Conservation (phyloP, 352 stramenopile species). For the Phytophthora sansomeana region DNA sequence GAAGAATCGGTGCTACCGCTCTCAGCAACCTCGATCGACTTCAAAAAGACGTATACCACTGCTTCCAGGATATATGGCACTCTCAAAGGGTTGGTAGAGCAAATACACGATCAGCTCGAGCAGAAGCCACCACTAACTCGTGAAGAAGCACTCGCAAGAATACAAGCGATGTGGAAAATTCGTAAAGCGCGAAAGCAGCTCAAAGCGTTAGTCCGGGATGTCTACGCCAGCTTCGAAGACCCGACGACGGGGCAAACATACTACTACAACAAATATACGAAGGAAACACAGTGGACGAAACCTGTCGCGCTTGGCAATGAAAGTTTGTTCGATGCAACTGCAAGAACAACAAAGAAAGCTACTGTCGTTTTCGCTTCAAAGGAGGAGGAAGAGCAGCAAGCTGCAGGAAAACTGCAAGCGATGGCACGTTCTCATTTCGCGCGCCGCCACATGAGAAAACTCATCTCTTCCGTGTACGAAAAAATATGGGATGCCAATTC, state of each 20-base stretch:
- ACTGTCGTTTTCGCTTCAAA: slow-evolving; percentile 27
- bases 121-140: slow-evolving; percentile 53
- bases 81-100: slow-evolving; percentile 47
- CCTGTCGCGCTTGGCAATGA: slow-evolving; percentile 51
- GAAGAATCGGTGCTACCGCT: neutral
- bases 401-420: slow-evolving; percentile 55
- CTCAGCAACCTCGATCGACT: slow-evolving; percentile 41
- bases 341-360: slow-evolving; percentile 11
- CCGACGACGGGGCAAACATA: slow-evolving; percentile 69
- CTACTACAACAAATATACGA: slow-evolving; percentile 84
- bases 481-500: slow-evolving; percentile 75
- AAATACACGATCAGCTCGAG: slow-evolving; percentile 59
- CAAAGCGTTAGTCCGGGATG: slow-evolving; percentile 57
- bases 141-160: slow-evolving; percentile 67
- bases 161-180: slow-evolving; percentile 82
- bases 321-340: slow-evolving; percentile 10
- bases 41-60: slow-evolving; percentile 48
- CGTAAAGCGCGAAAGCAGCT: slow-evolving; percentile 76
- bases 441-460: slow-evolving; percentile 52
- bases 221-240: slow-evolving; percentile 72
- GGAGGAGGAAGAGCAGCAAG: slow-evolving; percentile 39
- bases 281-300: slow-evolving; percentile 75
- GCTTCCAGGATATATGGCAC: slow-evolving; percentile 51
- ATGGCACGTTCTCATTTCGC: slow-evolving; percentile 65
- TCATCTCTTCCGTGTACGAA: slow-evolving; percentile 81